Evolutionary conservation across 345 rosid genomes (phyloP), one percentile per base, ranked within the genome.

Genomic region (Camelina sativa): DNA sequence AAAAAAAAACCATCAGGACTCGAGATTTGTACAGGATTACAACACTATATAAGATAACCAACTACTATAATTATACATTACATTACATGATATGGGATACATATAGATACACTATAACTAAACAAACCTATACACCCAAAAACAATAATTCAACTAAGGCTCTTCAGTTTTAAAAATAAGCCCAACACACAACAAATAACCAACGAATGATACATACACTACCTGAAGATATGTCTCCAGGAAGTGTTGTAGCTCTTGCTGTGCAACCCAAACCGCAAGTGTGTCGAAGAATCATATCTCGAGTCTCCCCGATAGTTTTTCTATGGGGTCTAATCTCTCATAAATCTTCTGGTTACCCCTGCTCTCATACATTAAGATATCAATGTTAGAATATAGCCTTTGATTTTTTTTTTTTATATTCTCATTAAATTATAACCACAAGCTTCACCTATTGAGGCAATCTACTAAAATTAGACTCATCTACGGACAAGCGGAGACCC

Each of bases 231-330:
- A 44, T 15, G 52, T 47, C 52, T 47, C 52, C 52, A 48, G 53
- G 5, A 17, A 44, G 51, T 34, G 7, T 34, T 11, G 11, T 41
- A 8, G 34, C 57, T 52, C 30, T 52, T 60, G 50, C 17, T 61
- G 59, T 17, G 28, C 8, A 46, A 46, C 17, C 30, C 23, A 6
- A 61, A 38, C 46, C 47, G 34, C 7, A 62, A 13, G 6, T 35
- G 57, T 52, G 64, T n/a, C 13, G 44, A 69, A 69, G 65, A 62
- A 76, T 62, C 75, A 16, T 58, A 50, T 50, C 44, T 59, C 44
- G 56, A 51, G 68, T 40, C 34, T 58, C 68, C 46, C 61, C 44
- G 59, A 35, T 35, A 37, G 37, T 35, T 37, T 37, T 65, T 28
- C 32, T 50, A 40, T 40, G 68, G 73, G 30, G 55, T 59, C 38